Percentiles rank a stretch among this genome's conserved stretches.
Conservation (phyloP, 1,284 basidiomycete species). For the Fomitopsis schrenkii region DNA sequence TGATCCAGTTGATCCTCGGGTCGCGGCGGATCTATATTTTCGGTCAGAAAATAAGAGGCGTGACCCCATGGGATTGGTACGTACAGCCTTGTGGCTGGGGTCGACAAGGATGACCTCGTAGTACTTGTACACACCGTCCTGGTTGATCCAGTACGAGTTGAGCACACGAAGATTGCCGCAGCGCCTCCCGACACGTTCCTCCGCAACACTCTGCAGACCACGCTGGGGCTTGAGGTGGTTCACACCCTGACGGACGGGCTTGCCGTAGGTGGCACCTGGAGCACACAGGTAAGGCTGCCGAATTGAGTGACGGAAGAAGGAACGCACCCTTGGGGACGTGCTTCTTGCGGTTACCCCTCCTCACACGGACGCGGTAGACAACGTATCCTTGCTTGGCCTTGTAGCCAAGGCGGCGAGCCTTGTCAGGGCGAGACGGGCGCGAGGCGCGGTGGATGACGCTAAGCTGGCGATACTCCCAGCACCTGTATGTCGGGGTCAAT, state of each 20-base stretch:
- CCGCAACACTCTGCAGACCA: slow-evolving; percentile 88
- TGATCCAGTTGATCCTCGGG: slow-evolving; percentile 98
- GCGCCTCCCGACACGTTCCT: slow-evolving; percentile 96
- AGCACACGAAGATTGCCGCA: slow-evolving; percentile 96
- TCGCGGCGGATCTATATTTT: slow-evolving; percentile 80
- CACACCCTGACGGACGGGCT: slow-evolving; percentile 99
- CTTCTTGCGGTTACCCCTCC: slow-evolving; percentile 99
- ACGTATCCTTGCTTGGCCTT: slow-evolving; percentile 99
- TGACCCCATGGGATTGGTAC: slow-evolving; percentile 27
- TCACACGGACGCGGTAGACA: slow-evolving; percentile 96
- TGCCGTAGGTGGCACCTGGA: slow-evolving; percentile 93
- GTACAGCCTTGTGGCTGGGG: slow-evolving; percentile 86
- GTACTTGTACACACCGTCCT: slow-evolving; percentile 99
- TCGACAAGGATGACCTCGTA: slow-evolving; percentile 99
- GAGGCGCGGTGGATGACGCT: slow-evolving; percentile 98
- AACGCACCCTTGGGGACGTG: slow-evolving; percentile 89
- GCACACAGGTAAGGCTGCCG: not conserved
- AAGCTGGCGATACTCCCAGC: slow-evolving; percentile 99
- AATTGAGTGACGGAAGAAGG: not conserved
- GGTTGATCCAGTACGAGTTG: slow-evolving; percentile 99
- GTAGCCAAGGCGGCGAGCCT: slow-evolving; percentile 98
- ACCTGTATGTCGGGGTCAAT: slow-evolving; percentile 47
- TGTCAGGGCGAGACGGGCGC: slow-evolving; percentile 97
- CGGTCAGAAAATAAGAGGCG: not conserved
- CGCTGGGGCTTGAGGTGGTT: slow-evolving; percentile 99